Evolutionary conservation across 768 basidiomycete genomes (phyloP).

Genomic region (Xerocomellus intermedius): DNA sequence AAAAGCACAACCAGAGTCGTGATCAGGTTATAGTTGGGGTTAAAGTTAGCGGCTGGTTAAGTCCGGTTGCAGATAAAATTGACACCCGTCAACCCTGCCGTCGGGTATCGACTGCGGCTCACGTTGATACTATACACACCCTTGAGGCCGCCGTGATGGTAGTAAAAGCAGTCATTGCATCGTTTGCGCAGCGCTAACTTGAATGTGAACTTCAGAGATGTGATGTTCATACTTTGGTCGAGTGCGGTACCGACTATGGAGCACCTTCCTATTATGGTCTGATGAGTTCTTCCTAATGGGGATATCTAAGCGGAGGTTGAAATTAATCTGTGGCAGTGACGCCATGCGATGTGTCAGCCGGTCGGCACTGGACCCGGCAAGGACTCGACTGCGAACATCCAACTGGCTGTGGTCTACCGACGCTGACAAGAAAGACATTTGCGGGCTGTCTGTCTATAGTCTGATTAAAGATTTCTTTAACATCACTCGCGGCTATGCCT

Average conservation of each 20-base stretch:
- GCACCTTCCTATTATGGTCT: neutral
- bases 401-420: slow-evolving; percentile 2
- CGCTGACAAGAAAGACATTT: neutral
- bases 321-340: slow-evolving; percentile 11
- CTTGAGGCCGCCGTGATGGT: neutral
- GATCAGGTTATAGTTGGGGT: neutral
- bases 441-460: neutral
- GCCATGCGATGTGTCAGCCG: slow-evolving; percentile 17
- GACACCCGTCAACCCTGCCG: neutral
- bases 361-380: slow-evolving; percentile 13
- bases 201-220: too few species aligned
- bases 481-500: slow-evolving; percentile 39
- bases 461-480: slow-evolving; percentile 34
- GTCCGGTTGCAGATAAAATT: neutral
- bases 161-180: neutral
- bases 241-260: neutral
- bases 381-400: slow-evolving; percentile 7
- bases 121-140: neutral
- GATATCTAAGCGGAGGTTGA: neutral
- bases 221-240: neutral
- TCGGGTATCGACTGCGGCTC: neutral
- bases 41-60: neutral
- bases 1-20: neutral
- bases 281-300: neutral
- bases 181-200: neutral